Evolutionary conservation across 768 basidiomycete genomes (phyloP), one percentile per base, ranked within the genome.

Genomic region (Russula brevipes): DNA sequence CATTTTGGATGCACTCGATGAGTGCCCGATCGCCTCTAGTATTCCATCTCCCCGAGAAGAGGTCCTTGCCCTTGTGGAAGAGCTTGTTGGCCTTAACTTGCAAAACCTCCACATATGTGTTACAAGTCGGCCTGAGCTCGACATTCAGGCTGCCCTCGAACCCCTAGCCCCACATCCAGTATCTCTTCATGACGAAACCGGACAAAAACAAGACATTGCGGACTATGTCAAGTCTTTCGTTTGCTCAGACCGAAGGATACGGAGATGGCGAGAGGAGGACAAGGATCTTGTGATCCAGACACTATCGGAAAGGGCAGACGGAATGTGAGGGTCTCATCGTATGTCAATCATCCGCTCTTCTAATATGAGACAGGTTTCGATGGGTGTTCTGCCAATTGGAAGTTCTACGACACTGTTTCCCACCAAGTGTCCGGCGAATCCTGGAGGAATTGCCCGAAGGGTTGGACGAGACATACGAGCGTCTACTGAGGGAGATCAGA

Each of bases 401-500:
- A 5, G 4, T 56, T 6, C 31, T 56, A 14, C 42, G 42, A 4
- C 17, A 56, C 2, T 56, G 10, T 7, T 56, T 45, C 42, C 55
- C 55, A 9, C 31, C 42, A 14, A 44, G 42, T 33, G 42, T 56
- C 17, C 57, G 57, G 10, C 57, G 17, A 11, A 35, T 51, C 35
- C n/a, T 60, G 10, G 59, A 60, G 0, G 51, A 52, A 8, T 45
- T 60, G 17, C 50, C 59, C 0, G 35, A 38, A 1, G 39, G 41
- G 16, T 12, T 60, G 8, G 59, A 60, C 2, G 59, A 46, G 33
- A 60, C 59, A 5, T 60, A 60, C 33, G 51, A 53, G 33, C 59
- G 52, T 10, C 53, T 60, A 44, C 17, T 60, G 16, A n/a, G 36
- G 41, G 51, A 54, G 8, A 60, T 60, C 19, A 16, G 35, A 17